Conservation (phyloP, 208 protist genomes). For the Crithidia thermophila region DNA sequence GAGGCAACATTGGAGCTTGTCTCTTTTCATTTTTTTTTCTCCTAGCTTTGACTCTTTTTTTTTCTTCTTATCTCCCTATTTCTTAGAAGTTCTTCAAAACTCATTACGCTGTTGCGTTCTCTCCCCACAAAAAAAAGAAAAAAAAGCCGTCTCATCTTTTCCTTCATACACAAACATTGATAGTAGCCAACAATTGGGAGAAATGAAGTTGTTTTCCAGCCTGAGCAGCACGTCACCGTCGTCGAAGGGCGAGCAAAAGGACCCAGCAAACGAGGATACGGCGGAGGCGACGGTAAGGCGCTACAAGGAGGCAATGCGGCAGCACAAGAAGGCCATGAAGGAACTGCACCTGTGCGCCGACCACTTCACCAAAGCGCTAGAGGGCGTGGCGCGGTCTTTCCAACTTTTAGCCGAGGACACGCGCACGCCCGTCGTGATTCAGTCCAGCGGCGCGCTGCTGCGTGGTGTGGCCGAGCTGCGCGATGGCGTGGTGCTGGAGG, state of each 20-base stretch:
- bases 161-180: too few species aligned
- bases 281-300: constrained; percentile 8
- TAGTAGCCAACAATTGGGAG: too few species aligned
- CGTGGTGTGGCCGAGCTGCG: constrained; percentile 29
- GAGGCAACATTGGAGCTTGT: too few species aligned
- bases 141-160: not conserved
- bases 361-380: constrained; percentile 24
- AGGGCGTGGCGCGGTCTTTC: constrained; percentile 24
- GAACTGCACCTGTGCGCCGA: constrained; percentile 23
- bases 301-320: constrained; percentile 31
- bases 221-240: not conserved
- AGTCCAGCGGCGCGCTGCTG: constrained; percentile 18
- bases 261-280: not conserved
- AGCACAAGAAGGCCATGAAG: constrained; percentile 35
- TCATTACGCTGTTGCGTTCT: not conserved
- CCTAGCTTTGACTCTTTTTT: not conserved
- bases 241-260: not conserved
- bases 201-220: constrained; percentile 10
- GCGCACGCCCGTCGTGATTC: constrained; percentile 9
- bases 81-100: too few species aligned
- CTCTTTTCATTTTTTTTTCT: not conserved
- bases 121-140: not conserved
- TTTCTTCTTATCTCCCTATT: not conserved
- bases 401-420: constrained; percentile 22
- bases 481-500: constrained; percentile 21